Base-by-base conservation (phyloP, 148 eudicot species). In the Hydrangea macrophylla region DNA sequence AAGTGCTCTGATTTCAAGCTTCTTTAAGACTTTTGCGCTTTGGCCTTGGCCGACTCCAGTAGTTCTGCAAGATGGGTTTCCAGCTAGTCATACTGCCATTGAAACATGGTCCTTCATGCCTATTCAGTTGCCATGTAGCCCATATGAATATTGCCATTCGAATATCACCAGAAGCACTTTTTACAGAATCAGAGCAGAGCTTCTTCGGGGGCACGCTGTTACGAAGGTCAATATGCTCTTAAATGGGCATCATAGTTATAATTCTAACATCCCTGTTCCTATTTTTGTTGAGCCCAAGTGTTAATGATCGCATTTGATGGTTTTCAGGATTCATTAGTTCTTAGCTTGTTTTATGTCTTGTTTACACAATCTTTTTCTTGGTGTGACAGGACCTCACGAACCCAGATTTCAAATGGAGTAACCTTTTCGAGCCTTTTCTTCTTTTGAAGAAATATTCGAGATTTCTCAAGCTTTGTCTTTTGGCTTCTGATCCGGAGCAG, bases 1-100 rank as follows among this genome's bases (percentile, higher is more conserved):
- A 74, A 72, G 60, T 64, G 67, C 42, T 32, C 65, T 80, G 58
- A 45, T 84, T 58, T 64, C 62, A 11, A 74, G 44, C 20, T 87
- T 87, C 73, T 84, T 84, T 55, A 35, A 44, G 60, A 80, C 80
- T 20, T 87, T 80, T 72, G 77, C 83, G 40, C 66, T 32, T 55
- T 87, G 92, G 92, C 70, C 76, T 45, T 87, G 92, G 89, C 85
- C 85, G 17, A 73, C 65, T 15, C 89, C 92, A 32, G 85, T 84
- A 24, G 58, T 60, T 50, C 33, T 83, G 65, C 68, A 71, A 59
- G 85, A 79, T 67, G 84, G 75, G 31, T 45, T 62, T 1, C 75
- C 64, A 15, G 25, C 42, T 45, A 32, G 31, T 45, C 36, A 37
- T 25, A 53, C 31, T 71, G 55, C 33, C 10, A 56, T 55, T 26